These are phyloP conservation scores for Paramecium primaurelia DNA, from an alignment of 73 alveolate species.

Conservation along the genomic window DNA sequence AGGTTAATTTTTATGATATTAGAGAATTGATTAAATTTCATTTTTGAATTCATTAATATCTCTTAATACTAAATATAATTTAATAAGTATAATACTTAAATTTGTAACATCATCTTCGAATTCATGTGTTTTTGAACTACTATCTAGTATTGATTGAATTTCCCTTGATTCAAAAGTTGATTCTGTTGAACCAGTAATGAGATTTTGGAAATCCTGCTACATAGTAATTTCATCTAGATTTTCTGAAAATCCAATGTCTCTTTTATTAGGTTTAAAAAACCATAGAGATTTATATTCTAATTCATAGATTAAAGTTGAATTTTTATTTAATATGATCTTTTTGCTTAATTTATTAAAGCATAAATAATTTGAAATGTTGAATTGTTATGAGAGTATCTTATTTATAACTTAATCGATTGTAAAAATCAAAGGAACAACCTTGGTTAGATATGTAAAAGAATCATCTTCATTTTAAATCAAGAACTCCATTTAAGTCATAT, in stretches of 20 bases:
- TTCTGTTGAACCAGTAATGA: constrained; percentile 10
- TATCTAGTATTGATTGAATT: neutral
- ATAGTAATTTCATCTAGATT: neutral
- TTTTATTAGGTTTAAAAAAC: neutral
- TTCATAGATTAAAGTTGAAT: neutral
- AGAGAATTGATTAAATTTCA: neutral
- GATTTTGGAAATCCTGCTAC: neutral
- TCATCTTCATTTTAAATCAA: neutral
- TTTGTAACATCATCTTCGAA: neutral
- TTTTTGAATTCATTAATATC: neutral
- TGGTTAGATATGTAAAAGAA: neutral
- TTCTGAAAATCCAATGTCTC: neutral
- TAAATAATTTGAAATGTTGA: neutral
- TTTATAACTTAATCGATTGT: neutral
- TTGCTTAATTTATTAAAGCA: neutral
- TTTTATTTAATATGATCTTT: neutral
- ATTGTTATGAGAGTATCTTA: neutral
- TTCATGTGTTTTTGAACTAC: neutral
- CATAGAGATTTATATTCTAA: neutral
- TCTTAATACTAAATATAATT: neutral
- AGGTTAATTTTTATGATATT: neutral
- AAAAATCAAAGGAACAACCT: constrained; percentile 1
- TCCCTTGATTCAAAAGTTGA: constrained; percentile 10
- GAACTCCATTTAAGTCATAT: neutral
- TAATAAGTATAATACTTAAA: neutral